These are phyloP conservation scores for Pichia sp. DNA, from an alignment of 1,139 yeast species.

Conservation along the genomic window DNA sequence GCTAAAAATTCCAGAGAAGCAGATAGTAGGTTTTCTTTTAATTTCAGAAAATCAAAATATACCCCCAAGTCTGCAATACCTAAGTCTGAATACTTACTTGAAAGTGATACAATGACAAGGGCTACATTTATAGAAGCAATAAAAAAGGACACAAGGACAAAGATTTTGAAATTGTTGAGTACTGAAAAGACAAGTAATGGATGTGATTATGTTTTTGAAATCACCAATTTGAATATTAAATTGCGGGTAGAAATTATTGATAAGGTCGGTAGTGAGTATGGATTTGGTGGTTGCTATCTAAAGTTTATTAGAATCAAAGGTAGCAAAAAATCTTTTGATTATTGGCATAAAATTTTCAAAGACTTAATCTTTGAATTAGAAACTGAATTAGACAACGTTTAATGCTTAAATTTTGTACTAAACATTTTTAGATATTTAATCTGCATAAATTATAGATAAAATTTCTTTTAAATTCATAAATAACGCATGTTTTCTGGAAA, in stretches of 20 bases:
- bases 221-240: conserved; percentile 1
- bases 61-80: neutral
- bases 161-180: conserved; percentile 1
- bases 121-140: conserved; percentile 6
- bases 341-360: conserved; percentile 20
- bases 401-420: too few species aligned
- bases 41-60: conserved; percentile 6
- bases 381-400: too few species aligned
- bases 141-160: conserved; percentile 1
- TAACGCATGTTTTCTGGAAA: too few species aligned
- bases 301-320: conserved; percentile 20
- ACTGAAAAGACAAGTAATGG: conserved; percentile 1
- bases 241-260: conserved; percentile 20
- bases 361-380: conserved; percentile 17
- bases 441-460: too few species aligned
- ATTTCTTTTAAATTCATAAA: too few species aligned
- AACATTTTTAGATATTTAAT: too few species aligned
- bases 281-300: conserved; percentile 29
- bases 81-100: conserved; percentile 15
- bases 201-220: conserved; percentile 7
- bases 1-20: neutral
- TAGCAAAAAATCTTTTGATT: conserved; percentile 15
- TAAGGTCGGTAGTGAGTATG: conserved; percentile 26
- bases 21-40: conserved; percentile 8
- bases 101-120: conserved; percentile 15